Percentiles rank a stretch among this genome's conserved stretches.
Conservation (phyloP, 2,329 filamentous ascomycete species). For the Diaporthe citri region DNA sequence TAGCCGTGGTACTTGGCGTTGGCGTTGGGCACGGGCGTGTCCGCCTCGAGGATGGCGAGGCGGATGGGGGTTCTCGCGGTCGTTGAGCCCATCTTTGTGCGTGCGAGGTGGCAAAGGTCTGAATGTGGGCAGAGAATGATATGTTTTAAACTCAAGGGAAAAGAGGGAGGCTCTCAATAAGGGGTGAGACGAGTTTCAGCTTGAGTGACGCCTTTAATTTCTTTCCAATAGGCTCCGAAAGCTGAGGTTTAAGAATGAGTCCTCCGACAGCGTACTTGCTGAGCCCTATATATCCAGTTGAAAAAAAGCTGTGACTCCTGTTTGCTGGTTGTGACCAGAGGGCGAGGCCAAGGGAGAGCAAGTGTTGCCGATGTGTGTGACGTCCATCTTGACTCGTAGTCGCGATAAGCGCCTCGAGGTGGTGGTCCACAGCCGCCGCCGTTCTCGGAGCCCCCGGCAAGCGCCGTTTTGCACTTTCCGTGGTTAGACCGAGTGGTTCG, state of each 20-base stretch:
- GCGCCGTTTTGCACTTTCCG: constrained; percentile 14
- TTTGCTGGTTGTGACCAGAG: neutral
- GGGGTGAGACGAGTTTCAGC: constrained; percentile 11
- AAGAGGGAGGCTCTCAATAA: neutral
- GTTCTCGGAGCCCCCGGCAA: constrained; percentile 32
- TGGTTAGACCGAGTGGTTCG: neutral
- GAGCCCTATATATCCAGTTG: neutral
- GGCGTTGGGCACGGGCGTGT: constrained; percentile 77
- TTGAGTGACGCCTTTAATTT: neutral
- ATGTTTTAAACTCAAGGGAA: neutral
- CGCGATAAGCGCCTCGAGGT: constrained; percentile 21
- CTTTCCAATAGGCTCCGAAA: neutral
- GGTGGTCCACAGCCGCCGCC: constrained; percentile 35
- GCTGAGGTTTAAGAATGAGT: neutral
- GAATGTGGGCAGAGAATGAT: neutral
- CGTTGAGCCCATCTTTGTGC: constrained; percentile 45
- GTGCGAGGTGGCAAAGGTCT: neutral
- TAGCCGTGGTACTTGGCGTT: constrained; percentile 78
- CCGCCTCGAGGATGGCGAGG: constrained; percentile 90
- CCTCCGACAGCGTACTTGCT: neutral
- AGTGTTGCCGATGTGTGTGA: constrained; percentile 13
- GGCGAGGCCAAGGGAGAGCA: neutral
- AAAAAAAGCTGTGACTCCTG: neutral
- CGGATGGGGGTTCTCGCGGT: constrained; percentile 60
- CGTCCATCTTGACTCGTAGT: constrained; percentile 34